phyloP scores from a whole-genome alignment of 768 basidiomycete species.

The Suillus cothurnatus region DNA sequence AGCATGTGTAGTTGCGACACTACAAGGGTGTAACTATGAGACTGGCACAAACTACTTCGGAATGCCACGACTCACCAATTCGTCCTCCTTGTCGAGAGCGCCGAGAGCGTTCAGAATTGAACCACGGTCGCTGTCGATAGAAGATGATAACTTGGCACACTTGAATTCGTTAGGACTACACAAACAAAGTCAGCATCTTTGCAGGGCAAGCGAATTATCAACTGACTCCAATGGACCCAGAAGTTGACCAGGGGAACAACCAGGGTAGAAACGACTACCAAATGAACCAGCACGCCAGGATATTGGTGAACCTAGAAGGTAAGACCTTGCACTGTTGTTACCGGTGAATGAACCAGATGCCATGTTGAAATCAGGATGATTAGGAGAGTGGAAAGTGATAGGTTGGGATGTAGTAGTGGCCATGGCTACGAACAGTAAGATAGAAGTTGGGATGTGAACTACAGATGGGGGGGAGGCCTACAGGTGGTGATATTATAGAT shows the following conservation, averaged over 20 bases:
- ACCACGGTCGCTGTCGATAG: constrained; percentile 61
- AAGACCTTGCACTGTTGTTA: constrained; percentile 55
- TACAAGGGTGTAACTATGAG: constrained; percentile 24
- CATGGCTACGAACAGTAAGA: constrained; percentile 28
- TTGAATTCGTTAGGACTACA: constrained; percentile 49
- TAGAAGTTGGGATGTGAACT: constrained; percentile 6
- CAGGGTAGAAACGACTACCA: constrained; percentile 62
- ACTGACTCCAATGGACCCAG: constrained; percentile 69
- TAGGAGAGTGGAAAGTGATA: constrained; percentile 40
- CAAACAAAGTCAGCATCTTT: constrained; percentile 5
- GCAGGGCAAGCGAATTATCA: background rate
- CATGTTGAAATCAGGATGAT: constrained; percentile 35
- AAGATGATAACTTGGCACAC: constrained; percentile 49
- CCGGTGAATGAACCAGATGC: constrained; percentile 52
- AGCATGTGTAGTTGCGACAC: constrained; percentile 91
- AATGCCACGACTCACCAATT: constrained; percentile 52
- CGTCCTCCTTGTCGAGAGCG: constrained; percentile 69
- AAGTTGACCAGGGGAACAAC: constrained; percentile 63
- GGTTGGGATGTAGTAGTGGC: constrained; percentile 44
- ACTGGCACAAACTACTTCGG: background rate
- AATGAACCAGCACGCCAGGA: constrained; percentile 73
- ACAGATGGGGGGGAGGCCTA: constrained; percentile 14
- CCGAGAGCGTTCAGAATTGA: constrained; percentile 66
- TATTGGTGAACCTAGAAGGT: constrained; percentile 72
- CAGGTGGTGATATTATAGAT: background rate